These are phyloP conservation scores for Passiflora organensis DNA, from an alignment of 345 rosid species.

Conservation along the genomic window DNA sequence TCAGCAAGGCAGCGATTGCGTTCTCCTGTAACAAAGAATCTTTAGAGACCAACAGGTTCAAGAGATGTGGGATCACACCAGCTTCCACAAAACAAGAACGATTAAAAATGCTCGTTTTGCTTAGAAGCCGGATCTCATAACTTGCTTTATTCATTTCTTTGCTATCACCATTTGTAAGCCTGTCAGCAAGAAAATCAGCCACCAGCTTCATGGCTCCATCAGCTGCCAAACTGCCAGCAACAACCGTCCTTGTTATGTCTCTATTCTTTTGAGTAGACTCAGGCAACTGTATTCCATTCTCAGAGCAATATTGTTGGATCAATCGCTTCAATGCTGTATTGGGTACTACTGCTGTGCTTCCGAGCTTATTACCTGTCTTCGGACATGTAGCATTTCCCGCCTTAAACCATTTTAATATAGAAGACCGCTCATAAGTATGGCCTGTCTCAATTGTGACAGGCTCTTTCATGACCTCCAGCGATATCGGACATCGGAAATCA, in stretches of 20 bases:
- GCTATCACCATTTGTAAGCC: conserved; percentile 34
- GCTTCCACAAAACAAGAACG: conserved; percentile 68
- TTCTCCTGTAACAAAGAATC: conserved; percentile 52
- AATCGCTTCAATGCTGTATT: conserved; percentile 8
- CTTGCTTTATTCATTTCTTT: conserved; percentile 46
- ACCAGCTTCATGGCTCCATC: conserved; percentile 49
- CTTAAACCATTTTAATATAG: conserved; percentile 20
- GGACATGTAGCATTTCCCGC: conserved; percentile 17
- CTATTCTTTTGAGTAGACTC: conserved; percentile 31
- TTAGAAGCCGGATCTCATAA: conserved; percentile 60
- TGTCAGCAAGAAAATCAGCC: conserved; percentile 39
- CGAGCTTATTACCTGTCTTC: conserved; percentile 6
- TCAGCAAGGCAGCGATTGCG: conserved; percentile 59
- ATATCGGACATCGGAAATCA: conserved; percentile 21
- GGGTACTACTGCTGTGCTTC: conserved; percentile 3
- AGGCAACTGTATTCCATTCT: conserved; percentile 33
- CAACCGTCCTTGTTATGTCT: conserved; percentile 26
- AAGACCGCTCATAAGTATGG: conserved; percentile 15
- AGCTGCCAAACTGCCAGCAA: conserved; percentile 50
- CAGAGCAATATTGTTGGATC: conserved; percentile 31
- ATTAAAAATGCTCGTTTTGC: conserved; percentile 57
- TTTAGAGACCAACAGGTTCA: conserved; percentile 35
- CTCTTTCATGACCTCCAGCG: conserved; percentile 20
- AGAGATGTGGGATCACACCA: conserved; percentile 38
- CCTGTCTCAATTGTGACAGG: conserved; percentile 20